A percentile compares a stretch with the other conserved stretches of the same genome.
These are phyloP conservation scores for Cladosporium sphaerospermum DNA, from an alignment of 2,329 filamentous ascomycete genomes.

Conservation along the genomic window DNA sequence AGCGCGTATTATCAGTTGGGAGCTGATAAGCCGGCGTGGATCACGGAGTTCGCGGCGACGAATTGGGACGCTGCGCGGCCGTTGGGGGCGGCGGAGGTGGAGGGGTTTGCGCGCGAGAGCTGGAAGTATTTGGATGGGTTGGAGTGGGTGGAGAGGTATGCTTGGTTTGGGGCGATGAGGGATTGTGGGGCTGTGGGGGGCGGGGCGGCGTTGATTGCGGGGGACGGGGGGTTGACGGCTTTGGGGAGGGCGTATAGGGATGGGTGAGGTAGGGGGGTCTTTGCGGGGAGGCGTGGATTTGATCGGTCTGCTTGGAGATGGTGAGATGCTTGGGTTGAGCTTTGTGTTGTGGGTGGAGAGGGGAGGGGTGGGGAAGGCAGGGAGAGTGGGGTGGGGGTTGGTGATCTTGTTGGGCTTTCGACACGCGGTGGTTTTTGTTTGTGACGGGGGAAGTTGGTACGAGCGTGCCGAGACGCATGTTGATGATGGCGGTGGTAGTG, in stretches of 20 bases:
- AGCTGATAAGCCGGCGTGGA: constrained; percentile 26
- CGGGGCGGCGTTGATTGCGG: constrained; percentile 26
- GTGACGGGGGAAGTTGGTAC: too few relatives aligned
- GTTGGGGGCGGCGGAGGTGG: constrained; percentile 24
- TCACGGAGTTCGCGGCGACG: constrained; percentile 28
- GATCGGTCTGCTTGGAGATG: too few relatives aligned
- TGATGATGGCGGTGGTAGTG: too few relatives aligned
- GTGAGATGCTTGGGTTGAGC: too few relatives aligned
- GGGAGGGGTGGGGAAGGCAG: background rate
- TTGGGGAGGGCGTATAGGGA: constrained; percentile 29
- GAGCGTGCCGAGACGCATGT: too few relatives aligned
- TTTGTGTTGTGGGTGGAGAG: background rate
- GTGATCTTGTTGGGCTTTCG: too few relatives aligned
- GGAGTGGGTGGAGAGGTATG: constrained; percentile 31
- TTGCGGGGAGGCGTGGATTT: too few relatives aligned
- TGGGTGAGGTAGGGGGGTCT: constrained; percentile 8
- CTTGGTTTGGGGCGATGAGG: constrained; percentile 29
- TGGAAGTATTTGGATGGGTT: constrained; percentile 27
- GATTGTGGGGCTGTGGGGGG: constrained; percentile 27
- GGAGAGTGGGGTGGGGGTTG: too few relatives aligned
- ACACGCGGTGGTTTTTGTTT: too few relatives aligned
- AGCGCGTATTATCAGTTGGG: constrained; percentile 23
- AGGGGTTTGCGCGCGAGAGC: constrained; percentile 23
- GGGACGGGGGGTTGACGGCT: constrained; percentile 25
- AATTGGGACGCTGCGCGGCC: constrained; percentile 27